Evolutionary conservation across 73 alveolate genomes (phyloP).

Genomic region (Paramecium caudatum): DNA sequence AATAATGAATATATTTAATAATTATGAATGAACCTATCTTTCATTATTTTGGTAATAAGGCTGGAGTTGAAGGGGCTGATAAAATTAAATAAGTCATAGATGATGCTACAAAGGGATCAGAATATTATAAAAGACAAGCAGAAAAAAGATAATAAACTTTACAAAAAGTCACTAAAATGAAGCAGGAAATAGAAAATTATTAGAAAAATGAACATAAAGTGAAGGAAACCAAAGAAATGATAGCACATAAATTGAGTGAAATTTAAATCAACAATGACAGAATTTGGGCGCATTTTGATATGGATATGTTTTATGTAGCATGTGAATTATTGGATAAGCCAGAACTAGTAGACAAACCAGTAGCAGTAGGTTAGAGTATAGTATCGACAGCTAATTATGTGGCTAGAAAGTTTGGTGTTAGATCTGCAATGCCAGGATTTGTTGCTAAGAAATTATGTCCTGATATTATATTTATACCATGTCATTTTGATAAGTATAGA

Average conservation of each 20-base stretch:
- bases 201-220: constrained; percentile 70
- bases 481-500: constrained; percentile 87
- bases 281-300: constrained; percentile 98
- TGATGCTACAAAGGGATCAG: constrained; percentile 88
- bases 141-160: constrained; percentile 63
- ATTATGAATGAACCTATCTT: constrained; percentile 43
- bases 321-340: constrained; percentile 98
- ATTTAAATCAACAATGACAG: constrained; percentile 75
- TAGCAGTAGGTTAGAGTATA: constrained; percentile 99
- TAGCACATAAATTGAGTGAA: constrained; percentile 54
- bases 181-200: constrained; percentile 72
- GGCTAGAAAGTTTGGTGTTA: constrained; percentile 98
- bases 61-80: constrained; percentile 90
- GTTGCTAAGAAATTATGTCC: constrained; percentile 98
- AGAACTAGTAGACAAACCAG: constrained; percentile 94
- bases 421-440: constrained; percentile 99
- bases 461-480: constrained; percentile 89
- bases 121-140: constrained; percentile 81
- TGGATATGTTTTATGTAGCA: constrained; percentile 99
- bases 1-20: constrained; percentile 7
- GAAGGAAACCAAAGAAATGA: constrained; percentile 61
- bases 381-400: constrained; percentile 97
- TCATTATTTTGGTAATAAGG: constrained; percentile 79
- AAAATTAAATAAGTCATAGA: constrained; percentile 79
- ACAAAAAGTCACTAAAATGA: constrained; percentile 77